phyloP scores from a whole-genome alignment of 2,329 filamentous ascomycete genomes.

The Cladosporium velox region DNA sequence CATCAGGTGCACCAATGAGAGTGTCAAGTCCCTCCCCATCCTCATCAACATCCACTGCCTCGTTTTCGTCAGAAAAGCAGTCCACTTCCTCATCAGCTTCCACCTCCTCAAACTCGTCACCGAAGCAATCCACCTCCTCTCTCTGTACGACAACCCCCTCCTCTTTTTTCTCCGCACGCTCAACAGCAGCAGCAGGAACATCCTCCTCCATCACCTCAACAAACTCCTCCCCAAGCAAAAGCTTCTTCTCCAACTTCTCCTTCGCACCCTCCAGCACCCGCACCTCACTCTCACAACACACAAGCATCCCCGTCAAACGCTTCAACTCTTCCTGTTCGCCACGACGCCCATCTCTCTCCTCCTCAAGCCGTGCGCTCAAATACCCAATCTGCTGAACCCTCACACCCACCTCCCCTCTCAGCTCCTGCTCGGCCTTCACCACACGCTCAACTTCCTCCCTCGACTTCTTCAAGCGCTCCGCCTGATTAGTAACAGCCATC shows the following conservation, averaged over 20 bases:
- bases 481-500: neutral
- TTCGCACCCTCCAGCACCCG: slow-evolving; percentile 21
- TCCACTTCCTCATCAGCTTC: neutral
- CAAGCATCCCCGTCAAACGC: neutral
- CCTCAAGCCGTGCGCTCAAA: neutral
- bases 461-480: no score
- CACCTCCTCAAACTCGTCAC: neutral
- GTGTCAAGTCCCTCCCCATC: neutral
- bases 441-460: neutral
- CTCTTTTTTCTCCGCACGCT: slow-evolving; percentile 2
- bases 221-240: slow-evolving; percentile 25
- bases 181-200: slow-evolving; percentile 15
- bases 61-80: neutral
- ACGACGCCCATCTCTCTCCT: neutral
- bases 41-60: neutral
- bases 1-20: neutral
- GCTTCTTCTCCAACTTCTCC: slow-evolving; percentile 24
- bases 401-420: neutral
- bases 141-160: slow-evolving; percentile 2
- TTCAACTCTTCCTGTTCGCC: neutral
- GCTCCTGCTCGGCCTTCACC: neutral
- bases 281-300: neutral
- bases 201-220: slow-evolving; percentile 26
- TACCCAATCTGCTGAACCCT: neutral
- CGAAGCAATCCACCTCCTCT: neutral